Conservation (phyloP, 1,284 basidiomycete genomes). For the Bjerkandera adusta region DNA sequence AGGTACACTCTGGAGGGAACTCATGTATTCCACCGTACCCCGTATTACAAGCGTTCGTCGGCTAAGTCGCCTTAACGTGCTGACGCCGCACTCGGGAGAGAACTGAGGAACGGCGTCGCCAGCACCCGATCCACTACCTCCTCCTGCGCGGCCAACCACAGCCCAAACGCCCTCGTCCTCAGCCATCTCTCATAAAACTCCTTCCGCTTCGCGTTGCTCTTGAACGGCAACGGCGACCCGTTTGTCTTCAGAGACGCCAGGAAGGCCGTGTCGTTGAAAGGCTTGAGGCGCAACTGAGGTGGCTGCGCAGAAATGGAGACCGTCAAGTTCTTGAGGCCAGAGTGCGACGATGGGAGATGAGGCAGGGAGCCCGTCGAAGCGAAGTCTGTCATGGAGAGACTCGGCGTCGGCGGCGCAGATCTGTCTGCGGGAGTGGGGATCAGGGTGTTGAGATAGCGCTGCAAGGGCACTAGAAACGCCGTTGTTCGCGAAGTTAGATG, state of each 20-base stretch:
- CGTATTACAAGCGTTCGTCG: too few relatives aligned
- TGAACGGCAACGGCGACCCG: constrained; percentile 79
- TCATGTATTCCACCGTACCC: too few relatives aligned
- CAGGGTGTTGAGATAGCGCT: constrained; percentile 90
- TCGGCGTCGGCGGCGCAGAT: constrained; percentile 11
- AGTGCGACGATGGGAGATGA: constrained; percentile 5
- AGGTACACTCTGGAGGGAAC: too few relatives aligned
- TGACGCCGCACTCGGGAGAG: background rate
- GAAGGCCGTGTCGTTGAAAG: constrained; percentile 81
- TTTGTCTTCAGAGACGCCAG: constrained; percentile 79
- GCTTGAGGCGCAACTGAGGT: constrained; percentile 52
- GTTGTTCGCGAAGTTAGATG: constrained; percentile 91
- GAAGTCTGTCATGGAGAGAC: constrained; percentile 8
- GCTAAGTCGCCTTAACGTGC: too few relatives aligned
- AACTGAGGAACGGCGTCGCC: constrained; percentile 11
- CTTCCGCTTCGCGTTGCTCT: constrained; percentile 55
- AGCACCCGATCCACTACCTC: constrained; percentile 59
- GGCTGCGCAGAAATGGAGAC: background rate
- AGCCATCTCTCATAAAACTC: constrained; percentile 78
- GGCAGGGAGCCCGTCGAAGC: constrained; percentile 2
- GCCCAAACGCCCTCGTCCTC: constrained; percentile 68
- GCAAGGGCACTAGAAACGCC: constrained; percentile 86
- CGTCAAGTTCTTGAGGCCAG: constrained; percentile 3
- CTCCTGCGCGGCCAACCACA: constrained; percentile 76
- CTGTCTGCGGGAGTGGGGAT: constrained; percentile 62